A percentile compares a stretch with the other conserved stretches of the same genome.
phyloP scores from a whole-genome alignment of 2,329 filamentous ascomycete species.

The Colletotrichum viniferum region DNA sequence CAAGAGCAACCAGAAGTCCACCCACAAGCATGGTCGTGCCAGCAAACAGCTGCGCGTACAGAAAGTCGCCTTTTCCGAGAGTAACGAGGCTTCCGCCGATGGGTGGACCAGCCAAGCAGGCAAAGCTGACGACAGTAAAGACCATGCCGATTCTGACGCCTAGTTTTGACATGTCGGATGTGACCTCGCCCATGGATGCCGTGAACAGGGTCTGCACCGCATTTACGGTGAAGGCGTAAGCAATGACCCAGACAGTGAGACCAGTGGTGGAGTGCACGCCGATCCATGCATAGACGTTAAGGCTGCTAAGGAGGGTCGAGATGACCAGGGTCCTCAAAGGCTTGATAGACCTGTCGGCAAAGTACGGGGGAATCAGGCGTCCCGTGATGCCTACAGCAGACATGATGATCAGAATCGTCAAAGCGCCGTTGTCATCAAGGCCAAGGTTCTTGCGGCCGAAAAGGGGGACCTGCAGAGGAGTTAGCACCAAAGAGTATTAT shows the following conservation, averaged over 20 bases:
- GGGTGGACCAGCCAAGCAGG: slow-evolving; percentile 42
- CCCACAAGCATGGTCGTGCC: slow-evolving; percentile 8
- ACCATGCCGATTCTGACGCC: slow-evolving; percentile 46
- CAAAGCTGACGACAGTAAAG: slow-evolving; percentile 41
- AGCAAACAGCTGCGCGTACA: slow-evolving; percentile 12
- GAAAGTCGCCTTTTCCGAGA: background rate
- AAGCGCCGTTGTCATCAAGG: slow-evolving; percentile 2
- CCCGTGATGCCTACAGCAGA: slow-evolving; percentile 23
- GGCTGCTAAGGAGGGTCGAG: slow-evolving; percentile 2
- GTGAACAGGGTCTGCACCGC: slow-evolving; percentile 46
- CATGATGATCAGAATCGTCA: slow-evolving; percentile 17
- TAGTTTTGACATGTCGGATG: slow-evolving; percentile 39
- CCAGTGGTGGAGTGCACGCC: slow-evolving; percentile 35
- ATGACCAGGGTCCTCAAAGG: slow-evolving; percentile 21
- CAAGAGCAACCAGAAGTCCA: slow-evolving; percentile 4
- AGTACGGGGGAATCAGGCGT: slow-evolving; percentile 20
- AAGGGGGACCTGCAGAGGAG: background rate
- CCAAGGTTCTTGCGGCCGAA: background rate
- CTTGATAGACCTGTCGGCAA: slow-evolving; percentile 23
- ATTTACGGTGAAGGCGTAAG: slow-evolving; percentile 37
- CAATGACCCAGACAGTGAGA: slow-evolving; percentile 32
- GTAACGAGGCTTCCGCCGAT: slow-evolving; percentile 49
- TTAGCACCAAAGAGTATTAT: background rate
- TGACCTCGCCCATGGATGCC: slow-evolving; percentile 42
- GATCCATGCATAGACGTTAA: slow-evolving; percentile 33